Conservation (phyloP, 164 flowering plant species). For the Brasenia schreberi region DNA sequence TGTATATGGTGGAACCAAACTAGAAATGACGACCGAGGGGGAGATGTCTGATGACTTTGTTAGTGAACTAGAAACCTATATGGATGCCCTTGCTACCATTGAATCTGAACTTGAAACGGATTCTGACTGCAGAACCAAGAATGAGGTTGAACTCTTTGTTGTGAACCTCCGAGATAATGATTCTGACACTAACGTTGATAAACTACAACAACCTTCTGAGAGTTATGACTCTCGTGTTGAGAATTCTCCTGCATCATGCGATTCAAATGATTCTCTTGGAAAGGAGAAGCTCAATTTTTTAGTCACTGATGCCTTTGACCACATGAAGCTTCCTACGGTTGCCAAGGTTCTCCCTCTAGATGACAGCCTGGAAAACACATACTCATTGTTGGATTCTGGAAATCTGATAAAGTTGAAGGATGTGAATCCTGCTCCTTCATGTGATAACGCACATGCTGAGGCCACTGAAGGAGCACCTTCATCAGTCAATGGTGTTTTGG, state of each 20-base stretch:
- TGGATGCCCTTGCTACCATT: conserved; percentile 78
- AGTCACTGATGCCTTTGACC: conserved; percentile 28
- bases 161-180: conserved; percentile 14
- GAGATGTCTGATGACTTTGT: conserved; percentile 50
- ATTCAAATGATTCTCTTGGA: conserved; percentile 29
- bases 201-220: conserved; percentile 16
- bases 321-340: conserved; percentile 6
- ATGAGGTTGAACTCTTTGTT: conserved; percentile 9
- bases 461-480: conserved; percentile 1
- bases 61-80: conserved; percentile 69
- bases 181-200: conserved; percentile 33
- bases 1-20: conserved; percentile 23
- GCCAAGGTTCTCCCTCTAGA: background rate
- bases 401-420: background rate
- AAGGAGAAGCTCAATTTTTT: conserved; percentile 29
- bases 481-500: conserved; percentile 25
- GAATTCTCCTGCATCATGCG: conserved; percentile 41
- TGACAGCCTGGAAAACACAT: background rate
- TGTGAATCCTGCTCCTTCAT: background rate
- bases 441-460: background rate
- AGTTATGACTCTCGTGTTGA: conserved; percentile 38
- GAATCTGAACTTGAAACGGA: conserved; percentile 81
- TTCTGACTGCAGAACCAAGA: conserved; percentile 31
- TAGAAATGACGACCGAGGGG: conserved; percentile 19
- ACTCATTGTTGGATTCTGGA: background rate